Base-by-base conservation (phyloP, 768 basidiomycete genomes). In the button mushroom (Agaricus bisporus) region DNA sequence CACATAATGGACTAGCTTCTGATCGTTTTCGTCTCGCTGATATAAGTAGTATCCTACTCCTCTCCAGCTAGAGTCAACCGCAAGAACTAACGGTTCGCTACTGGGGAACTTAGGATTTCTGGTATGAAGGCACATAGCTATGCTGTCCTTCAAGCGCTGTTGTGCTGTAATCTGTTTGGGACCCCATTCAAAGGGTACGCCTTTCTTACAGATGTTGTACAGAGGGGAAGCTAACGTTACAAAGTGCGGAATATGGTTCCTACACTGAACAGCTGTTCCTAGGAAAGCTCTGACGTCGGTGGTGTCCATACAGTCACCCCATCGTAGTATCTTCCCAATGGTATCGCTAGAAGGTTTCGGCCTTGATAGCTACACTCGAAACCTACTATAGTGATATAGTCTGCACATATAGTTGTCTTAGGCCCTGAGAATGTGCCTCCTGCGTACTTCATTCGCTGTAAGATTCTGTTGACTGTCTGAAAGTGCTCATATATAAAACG, bases 401-500 rank as follows among this genome's bases (percentile, higher is more conserved):
- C 39, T 3, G 37, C 43, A 29, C 60, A 66, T 2, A 67, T 22
- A 0, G 52, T 9, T 5, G 57, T 25, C 41, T 68, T 68, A 37
- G 56, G 45, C 3, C 52, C 61, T 3, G 61, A 66, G 36, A 68
- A 64, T 5, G 68, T 72, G 0, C 58, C 67, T 5, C 71, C 67
- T 3, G 55, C 54, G 29, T 60, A 56, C 25, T 60, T 64, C 3
- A 75, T 60, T 1, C 63, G 49, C 29, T 69, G 65, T 0, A 74
- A 54, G 11, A 75, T 56, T 3, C 68, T 55, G 47, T 76, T 69
- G 17, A 72, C 47, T 41, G 66, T 62, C 4, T 63, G 20, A 1
- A 68, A 57, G 55, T 75, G 72, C 45, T 76, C 68, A 61, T 64
- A 73, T 0, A 76, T 62, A 42, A 77, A 77, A 0, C 59, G 42